phyloP scores from a whole-genome alignment of 169 alveolate genomes.

The Plasmodium gonderi region DNA sequence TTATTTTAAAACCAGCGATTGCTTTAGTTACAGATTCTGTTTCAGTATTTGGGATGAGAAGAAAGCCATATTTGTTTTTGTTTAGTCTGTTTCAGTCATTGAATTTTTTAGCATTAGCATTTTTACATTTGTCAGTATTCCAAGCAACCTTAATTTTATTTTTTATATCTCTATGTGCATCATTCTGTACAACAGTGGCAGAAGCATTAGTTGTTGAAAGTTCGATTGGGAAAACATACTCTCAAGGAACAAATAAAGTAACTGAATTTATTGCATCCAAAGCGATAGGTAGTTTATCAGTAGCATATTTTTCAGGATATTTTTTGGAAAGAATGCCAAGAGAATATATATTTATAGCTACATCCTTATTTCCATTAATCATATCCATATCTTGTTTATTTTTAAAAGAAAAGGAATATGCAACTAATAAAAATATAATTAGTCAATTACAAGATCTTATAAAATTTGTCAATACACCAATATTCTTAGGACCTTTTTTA shows the following conservation, averaged over 20 bases:
- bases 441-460: conserved; percentile 85
- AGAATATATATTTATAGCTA: conserved; percentile 88
- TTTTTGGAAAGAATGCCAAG: conserved; percentile 89
- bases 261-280: conserved; percentile 92
- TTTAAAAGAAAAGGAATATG: conserved; percentile 85
- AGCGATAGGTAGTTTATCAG: conserved; percentile 91
- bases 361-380: conserved; percentile 91
- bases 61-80: conserved; percentile 88
- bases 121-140: conserved; percentile 76
- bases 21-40: conserved; percentile 86
- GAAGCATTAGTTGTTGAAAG: conserved; percentile 88
- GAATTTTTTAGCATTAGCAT: conserved; percentile 86
- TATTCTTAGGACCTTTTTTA: conserved; percentile 92
- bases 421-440: conserved; percentile 78
- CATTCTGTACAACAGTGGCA: conserved; percentile 90
- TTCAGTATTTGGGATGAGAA: conserved; percentile 84
- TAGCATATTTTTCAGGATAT: conserved; percentile 95
- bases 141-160: conserved; percentile 33
- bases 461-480: conserved; percentile 87
- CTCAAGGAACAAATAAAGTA: conserved; percentile 86
- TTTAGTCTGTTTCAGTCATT: conserved; percentile 84
- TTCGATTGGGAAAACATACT: conserved; percentile 59
- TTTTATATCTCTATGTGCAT: conserved; percentile 30
- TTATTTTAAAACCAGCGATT: conserved; percentile 86
- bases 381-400: conserved; percentile 87